Conservation (phyloP, 345 rosid species). For the Chamaenerion angustifolium region DNA sequence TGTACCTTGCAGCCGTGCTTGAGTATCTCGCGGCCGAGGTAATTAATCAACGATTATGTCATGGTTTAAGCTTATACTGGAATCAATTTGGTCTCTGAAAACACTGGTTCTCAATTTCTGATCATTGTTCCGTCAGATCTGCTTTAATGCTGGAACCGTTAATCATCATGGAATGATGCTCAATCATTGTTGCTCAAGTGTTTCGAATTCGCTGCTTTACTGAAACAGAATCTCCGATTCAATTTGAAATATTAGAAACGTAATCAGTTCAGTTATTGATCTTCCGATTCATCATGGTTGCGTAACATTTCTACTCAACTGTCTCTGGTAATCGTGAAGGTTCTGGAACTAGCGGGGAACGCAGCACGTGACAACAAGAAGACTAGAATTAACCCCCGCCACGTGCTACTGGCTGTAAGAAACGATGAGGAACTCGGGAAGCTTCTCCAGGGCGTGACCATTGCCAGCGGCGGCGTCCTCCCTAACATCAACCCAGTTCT, state of each 20-base stretch:
- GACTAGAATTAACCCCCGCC: slow-evolving; percentile 52
- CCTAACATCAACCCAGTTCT: slow-evolving; percentile 52
- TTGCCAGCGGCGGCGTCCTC: slow-evolving; percentile 57
- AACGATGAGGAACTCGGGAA: slow-evolving; percentile 61
- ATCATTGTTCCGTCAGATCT: neutral
- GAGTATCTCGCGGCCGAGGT: slow-evolving; percentile 85
- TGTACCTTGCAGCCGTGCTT: slow-evolving; percentile 66
- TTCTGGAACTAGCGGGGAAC: slow-evolving; percentile 51
- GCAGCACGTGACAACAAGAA: slow-evolving; percentile 67
- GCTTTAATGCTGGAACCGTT: neutral
- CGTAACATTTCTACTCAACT: too few species aligned
- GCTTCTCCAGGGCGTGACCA: slow-evolving; percentile 46
- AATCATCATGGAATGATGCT: neutral
- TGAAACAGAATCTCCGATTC: slow-evolving; percentile 4
- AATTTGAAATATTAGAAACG: too few species aligned
- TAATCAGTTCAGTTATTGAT: too few species aligned
- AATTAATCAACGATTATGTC: neutral
- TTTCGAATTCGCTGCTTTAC: too few species aligned
- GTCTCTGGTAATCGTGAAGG: slow-evolving; percentile 12
- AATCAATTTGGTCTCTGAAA: too few species aligned
- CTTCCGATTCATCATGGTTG: too few species aligned
- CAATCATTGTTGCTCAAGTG: neutral
- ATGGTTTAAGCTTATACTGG: too few species aligned
- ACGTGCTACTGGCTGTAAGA: slow-evolving; percentile 36
- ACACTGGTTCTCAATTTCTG: neutral